phyloP scores from a whole-genome alignment of 164 flowering plant species.

The Piper betle region DNA sequence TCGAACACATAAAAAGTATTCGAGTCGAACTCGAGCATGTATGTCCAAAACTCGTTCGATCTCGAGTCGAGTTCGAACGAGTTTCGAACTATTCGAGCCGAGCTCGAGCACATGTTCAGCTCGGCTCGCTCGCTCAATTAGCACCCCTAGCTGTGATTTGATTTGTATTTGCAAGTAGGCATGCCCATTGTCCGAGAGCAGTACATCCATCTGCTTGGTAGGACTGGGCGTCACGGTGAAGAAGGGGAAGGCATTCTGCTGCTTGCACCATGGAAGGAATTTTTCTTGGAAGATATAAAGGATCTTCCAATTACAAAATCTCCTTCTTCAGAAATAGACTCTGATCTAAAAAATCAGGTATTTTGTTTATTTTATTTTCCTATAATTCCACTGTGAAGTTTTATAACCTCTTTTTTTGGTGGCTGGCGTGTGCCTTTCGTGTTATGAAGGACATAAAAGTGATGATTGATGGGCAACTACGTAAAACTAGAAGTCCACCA shows the following conservation, averaged over 20 bases:
- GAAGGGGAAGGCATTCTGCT: slow-evolving; percentile 82
- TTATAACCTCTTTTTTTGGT: too few species aligned
- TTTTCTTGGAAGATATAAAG: slow-evolving; percentile 64
- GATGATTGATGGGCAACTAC: neutral
- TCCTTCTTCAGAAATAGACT: slow-evolving; percentile 39
- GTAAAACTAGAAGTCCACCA: neutral
- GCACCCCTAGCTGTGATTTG: too few species aligned
- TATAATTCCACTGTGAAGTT: neutral
- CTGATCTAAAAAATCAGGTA: slow-evolving; percentile 51
- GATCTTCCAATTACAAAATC: slow-evolving; percentile 63
- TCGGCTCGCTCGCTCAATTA: too few species aligned
- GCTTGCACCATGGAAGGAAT: slow-evolving; percentile 97
- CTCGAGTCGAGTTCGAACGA: too few species aligned
- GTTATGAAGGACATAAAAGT: neutral
- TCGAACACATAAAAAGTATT: too few species aligned
- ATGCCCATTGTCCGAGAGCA: slow-evolving; percentile 74
- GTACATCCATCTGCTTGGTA: slow-evolving; percentile 87
- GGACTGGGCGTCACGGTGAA: slow-evolving; percentile 92
- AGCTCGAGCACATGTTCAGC: too few species aligned
- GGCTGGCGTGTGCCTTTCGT: too few species aligned
- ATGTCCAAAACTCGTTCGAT: too few species aligned
- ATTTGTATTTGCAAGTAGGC: slow-evolving; percentile 40
- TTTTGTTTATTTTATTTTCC: slow-evolving; percentile 1
- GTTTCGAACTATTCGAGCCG: too few species aligned
- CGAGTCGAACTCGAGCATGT: too few species aligned